Percentiles rank a stretch among this genome's conserved stretches.
These are phyloP conservation scores for Hirsutella rhossiliensis DNA, from an alignment of 2,329 filamentous ascomycete genomes.

Conservation along the genomic window DNA sequence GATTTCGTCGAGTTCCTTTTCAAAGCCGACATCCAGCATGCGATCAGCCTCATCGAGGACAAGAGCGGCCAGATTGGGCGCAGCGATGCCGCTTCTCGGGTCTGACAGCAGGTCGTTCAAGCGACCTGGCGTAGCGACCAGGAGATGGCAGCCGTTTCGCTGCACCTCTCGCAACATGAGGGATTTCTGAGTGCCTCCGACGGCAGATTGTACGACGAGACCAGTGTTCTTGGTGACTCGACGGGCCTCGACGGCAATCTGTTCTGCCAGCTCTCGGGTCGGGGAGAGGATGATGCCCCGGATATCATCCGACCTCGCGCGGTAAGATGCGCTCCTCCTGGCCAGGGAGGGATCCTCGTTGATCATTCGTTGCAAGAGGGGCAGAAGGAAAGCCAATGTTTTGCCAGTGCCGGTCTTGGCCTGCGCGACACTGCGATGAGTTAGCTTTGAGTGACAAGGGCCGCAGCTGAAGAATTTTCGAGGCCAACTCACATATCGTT, in stretches of 20 bases:
- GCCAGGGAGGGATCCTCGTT: conserved; percentile 49
- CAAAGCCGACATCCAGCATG: conserved; percentile 91
- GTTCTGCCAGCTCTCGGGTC: conserved; percentile 69
- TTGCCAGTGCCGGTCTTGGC: conserved; percentile 97
- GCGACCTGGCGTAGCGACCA: conserved; percentile 84
- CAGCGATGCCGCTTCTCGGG: conserved; percentile 45
- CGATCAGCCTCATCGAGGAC: conserved; percentile 96
- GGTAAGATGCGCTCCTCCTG: conserved; percentile 21
- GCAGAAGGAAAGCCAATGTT: conserved; percentile 85
- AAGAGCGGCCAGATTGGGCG: conserved; percentile 77
- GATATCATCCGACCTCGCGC: conserved; percentile 42
- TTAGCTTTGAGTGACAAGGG: not conserved
- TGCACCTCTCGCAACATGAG: conserved; percentile 56
- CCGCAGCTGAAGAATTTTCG: not conserved
- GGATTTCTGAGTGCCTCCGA: conserved; percentile 77
- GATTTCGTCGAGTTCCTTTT: conserved; percentile 52
- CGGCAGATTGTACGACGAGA: conserved; percentile 61
- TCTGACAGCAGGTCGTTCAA: conserved; percentile 72
- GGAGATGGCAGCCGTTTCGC: conserved; percentile 68
- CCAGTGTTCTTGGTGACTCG: conserved; percentile 55
- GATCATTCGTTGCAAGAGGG: conserved; percentile 71
- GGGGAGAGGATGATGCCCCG: conserved; percentile 64
- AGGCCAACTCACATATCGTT: conserved; percentile 59
- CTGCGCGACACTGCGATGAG: conserved; percentile 60
- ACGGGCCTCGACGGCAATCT: conserved; percentile 68